phyloP scores from a whole-genome alignment of 768 basidiomycete genomes.

The Sporobolomyces roseus region DNA sequence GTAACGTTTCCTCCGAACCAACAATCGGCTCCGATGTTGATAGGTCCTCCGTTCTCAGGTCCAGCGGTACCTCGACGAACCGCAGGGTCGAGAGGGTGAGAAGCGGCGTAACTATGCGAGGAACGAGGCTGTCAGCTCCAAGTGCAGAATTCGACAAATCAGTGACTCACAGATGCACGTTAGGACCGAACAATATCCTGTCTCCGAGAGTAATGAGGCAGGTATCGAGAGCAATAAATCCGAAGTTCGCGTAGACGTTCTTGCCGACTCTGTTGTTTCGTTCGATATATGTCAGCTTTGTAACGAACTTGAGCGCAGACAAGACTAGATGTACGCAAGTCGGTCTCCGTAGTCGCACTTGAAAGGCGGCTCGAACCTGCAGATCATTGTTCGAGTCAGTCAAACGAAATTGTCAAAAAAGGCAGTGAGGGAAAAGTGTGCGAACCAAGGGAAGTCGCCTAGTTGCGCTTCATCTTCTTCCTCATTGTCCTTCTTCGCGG shows the following conservation, averaged over 20 bases:
- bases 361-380: slow-evolving; percentile 34
- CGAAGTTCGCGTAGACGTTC: slow-evolving; percentile 22
- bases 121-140: not conserved
- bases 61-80: slow-evolving; percentile 46
- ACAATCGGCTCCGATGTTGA: slow-evolving; percentile 49
- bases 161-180: slow-evolving; percentile 43
- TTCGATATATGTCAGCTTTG: not conserved
- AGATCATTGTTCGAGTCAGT: too few relatives aligned
- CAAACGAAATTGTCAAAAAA: too few relatives aligned
- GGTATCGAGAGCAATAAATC: slow-evolving; percentile 28
- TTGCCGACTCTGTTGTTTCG: slow-evolving; percentile 10
- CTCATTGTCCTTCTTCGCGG: not conserved
- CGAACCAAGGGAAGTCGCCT: slow-evolving; percentile 8
- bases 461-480: slow-evolving; percentile 34
- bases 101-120: slow-evolving; percentile 29
- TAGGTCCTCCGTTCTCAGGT: slow-evolving; percentile 47
- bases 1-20: slow-evolving; percentile 49
- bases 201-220: slow-evolving; percentile 46
- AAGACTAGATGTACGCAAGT: slow-evolving; percentile 6
- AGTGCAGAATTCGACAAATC: not conserved
- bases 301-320: not conserved
- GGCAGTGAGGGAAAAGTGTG: too few relatives aligned
- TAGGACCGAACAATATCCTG: slow-evolving; percentile 48
- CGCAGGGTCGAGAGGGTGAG: slow-evolving; percentile 37
- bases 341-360: slow-evolving; percentile 32